phyloP scores from a whole-genome alignment of 169 alveolate genomes.

The Cryptosporidium sp. region DNA sequence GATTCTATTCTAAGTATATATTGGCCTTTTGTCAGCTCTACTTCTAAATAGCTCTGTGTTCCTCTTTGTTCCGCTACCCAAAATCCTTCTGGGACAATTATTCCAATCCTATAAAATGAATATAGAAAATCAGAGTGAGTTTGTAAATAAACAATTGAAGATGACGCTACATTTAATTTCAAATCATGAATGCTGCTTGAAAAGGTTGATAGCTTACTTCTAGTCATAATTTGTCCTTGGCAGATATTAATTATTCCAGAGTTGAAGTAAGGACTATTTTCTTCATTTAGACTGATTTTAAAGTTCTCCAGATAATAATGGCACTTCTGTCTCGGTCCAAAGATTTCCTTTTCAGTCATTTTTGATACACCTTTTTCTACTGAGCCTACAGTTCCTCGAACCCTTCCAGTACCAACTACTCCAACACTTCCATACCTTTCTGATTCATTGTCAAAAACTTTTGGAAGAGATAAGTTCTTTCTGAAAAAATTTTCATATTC shows the following conservation, averaged over 20 bases:
- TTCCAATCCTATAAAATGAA: conserved; percentile 76
- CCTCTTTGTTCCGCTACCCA: conserved; percentile 82
- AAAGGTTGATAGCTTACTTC: conserved; percentile 9
- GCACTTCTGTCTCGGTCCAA: conserved; percentile 16
- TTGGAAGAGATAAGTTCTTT: background rate
- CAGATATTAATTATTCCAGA: conserved; percentile 65
- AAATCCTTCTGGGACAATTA: conserved; percentile 79
- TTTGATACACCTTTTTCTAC: background rate
- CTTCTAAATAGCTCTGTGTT: conserved; percentile 72
- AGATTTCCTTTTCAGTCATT: background rate
- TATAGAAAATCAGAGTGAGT: conserved; percentile 43
- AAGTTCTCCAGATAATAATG: conserved; percentile 45
- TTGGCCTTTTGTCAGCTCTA: conserved; percentile 76
- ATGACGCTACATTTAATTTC: conserved; percentile 22
- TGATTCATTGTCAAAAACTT: background rate
- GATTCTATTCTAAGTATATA: conserved; percentile 68
- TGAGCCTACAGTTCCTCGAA: background rate
- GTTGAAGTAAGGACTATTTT: conserved; percentile 36
- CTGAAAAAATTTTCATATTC: conserved; percentile 18
- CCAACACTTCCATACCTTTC: background rate
- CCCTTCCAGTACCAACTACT: conserved; percentile 20
- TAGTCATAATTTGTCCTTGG: conserved; percentile 36
- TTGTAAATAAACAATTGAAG: conserved; percentile 49
- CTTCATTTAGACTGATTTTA: conserved; percentile 5
- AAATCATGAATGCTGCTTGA: conserved; percentile 39